These are phyloP conservation scores for Leucocoprinus sp. DNA, from an alignment of 768 basidiomycete species.

Conservation along the genomic window DNA sequence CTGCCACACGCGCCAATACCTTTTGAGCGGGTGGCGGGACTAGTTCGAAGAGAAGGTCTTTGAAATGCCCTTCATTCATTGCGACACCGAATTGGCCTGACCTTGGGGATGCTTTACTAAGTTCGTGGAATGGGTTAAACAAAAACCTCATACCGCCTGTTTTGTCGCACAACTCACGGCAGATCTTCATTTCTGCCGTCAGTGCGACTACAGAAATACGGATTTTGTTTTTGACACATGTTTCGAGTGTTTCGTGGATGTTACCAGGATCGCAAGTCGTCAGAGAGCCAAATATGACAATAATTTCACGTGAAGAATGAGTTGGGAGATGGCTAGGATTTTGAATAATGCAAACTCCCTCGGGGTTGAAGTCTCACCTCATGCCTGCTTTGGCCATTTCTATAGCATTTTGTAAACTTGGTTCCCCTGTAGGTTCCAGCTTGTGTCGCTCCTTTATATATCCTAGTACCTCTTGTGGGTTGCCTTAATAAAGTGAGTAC, in stretches of 20 bases:
- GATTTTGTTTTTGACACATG: conserved; percentile 73
- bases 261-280: conserved; percentile 97
- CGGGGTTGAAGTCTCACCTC: conserved; percentile 41
- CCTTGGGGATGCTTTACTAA: conserved; percentile 12
- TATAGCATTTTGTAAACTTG: conserved; percentile 94
- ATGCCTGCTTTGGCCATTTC: conserved; percentile 93
- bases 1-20: conserved; percentile 36
- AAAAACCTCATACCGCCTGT: conserved; percentile 67
- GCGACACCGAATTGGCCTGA: conserved; percentile 91
- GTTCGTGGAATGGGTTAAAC: not conserved
- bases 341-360: conserved; percentile 1
- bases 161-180: conserved; percentile 82
- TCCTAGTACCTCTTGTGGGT: conserved; percentile 92
- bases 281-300: conserved; percentile 89
- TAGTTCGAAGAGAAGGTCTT: conserved; percentile 90
- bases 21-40: conserved; percentile 90
- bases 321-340: conserved; percentile 83
- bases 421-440: conserved; percentile 86
- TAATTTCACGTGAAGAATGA: conserved; percentile 91
- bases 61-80: conserved; percentile 95
- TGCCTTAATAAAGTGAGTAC: conserved; percentile 22
- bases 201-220: conserved; percentile 91
- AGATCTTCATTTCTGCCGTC: conserved; percentile 98
- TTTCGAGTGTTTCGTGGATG: conserved; percentile 89
- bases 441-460: conserved; percentile 79